Conservation (phyloP, 2,329 filamentous ascomycete species). For the Pseudogymnoascus sp. region DNA sequence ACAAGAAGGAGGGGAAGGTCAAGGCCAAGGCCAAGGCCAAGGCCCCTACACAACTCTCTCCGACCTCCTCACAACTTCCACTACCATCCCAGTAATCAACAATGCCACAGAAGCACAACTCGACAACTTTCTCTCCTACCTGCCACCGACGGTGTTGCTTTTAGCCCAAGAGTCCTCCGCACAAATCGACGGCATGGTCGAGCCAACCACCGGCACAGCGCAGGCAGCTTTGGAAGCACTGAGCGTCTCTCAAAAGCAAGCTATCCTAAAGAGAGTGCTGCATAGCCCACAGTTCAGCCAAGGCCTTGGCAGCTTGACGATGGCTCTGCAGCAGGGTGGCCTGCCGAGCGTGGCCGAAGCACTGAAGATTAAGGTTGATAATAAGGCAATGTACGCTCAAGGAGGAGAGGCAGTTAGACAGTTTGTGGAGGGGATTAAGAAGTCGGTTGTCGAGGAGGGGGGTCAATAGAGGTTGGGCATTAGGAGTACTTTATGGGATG, state of each 20-base stretch:
- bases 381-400: slow-evolving; percentile 82
- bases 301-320: slow-evolving; percentile 74
- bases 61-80: slow-evolving; percentile 72
- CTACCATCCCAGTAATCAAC: slow-evolving; percentile 71
- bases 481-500: background rate
- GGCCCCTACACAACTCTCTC: slow-evolving; percentile 75
- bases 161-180: slow-evolving; percentile 63
- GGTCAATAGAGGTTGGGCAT: background rate
- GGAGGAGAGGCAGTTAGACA: slow-evolving; percentile 86
- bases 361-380: slow-evolving; percentile 69
- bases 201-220: slow-evolving; percentile 62
- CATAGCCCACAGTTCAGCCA: slow-evolving; percentile 88
- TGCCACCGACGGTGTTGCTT: slow-evolving; percentile 73
- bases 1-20: slow-evolving; percentile 29
- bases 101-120: slow-evolving; percentile 50
- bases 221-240: slow-evolving; percentile 68
- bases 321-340: slow-evolving; percentile 83
- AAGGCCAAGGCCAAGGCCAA: slow-evolving; percentile 49
- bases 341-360: slow-evolving; percentile 85
- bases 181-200: slow-evolving; percentile 48
- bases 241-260: slow-evolving; percentile 68
- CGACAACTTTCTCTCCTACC: slow-evolving; percentile 66
- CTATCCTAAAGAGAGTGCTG: slow-evolving; percentile 72
- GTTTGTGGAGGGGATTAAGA: slow-evolving; percentile 84
- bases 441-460: slow-evolving; percentile 56